Evolutionary conservation across 805 yeast genomes (phyloP).

Genomic region (Debaryomyces hansenii): DNA sequence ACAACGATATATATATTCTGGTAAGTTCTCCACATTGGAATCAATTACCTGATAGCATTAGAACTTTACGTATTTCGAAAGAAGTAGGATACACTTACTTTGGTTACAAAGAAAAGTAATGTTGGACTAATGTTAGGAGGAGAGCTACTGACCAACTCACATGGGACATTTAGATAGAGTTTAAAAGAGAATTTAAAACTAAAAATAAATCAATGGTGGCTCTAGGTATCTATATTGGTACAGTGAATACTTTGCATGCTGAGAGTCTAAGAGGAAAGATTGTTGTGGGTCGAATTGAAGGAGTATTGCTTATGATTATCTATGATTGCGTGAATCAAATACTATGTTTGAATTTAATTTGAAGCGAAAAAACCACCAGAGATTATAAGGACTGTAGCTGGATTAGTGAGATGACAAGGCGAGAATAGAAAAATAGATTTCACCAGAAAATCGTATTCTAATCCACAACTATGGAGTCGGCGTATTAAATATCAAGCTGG

Average conservation of each 20-base stretch:
- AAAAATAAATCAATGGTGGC: conserved; percentile 52
- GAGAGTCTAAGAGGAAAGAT: conserved; percentile 55
- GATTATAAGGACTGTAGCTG: conserved; percentile 66
- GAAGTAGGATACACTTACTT: conserved; percentile 9
- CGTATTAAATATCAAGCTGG: conserved; percentile 68
- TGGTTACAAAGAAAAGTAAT: no score
- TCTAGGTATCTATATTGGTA: conserved; percentile 56
- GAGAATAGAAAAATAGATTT: conserved; percentile 58
- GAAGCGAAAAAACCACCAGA: conserved; percentile 39
- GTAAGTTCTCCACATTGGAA: no score
- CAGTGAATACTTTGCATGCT: conserved; percentile 44
- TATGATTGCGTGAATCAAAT: conserved; percentile 4
- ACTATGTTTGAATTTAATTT: conserved; percentile 9
- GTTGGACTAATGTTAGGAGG: no score
- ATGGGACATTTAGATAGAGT: conserved; percentile 14
- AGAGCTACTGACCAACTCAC: not conserved
- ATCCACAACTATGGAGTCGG: conserved; percentile 75
- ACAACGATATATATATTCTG: no score
- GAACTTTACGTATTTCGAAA: not conserved
- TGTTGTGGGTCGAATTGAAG: conserved; percentile 3
- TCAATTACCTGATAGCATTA: no score
- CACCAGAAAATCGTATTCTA: conserved; percentile 22
- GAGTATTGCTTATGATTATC: conserved; percentile 2
- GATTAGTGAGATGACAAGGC: conserved; percentile 74
- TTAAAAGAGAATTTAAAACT: conserved; percentile 54